Conservation (phyloP, 768 basidiomycete genomes). For the Collybia mongolica region DNA sequence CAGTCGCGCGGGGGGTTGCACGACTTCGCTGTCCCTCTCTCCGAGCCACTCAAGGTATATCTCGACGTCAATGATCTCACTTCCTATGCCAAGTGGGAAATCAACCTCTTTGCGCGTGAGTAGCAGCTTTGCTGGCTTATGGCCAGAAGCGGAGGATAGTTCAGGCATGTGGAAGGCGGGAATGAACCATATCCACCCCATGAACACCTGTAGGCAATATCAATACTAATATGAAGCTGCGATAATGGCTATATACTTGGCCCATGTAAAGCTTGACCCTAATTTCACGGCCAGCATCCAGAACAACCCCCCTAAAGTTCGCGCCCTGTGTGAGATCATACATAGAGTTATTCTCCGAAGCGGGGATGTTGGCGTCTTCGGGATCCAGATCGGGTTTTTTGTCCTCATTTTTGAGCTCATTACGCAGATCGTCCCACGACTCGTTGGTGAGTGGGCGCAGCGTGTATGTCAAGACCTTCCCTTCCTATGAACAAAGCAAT, state of each 20-base stretch:
- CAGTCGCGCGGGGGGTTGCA: constrained; percentile 1
- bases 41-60: constrained; percentile 54
- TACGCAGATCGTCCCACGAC: constrained; percentile 39
- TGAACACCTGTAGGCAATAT: constrained; percentile 48
- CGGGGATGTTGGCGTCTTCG: constrained; percentile 23
- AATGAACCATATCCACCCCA: constrained; percentile 88
- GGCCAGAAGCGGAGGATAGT: constrained; percentile 16
- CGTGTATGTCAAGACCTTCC: constrained; percentile 40
- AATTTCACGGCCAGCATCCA: constrained; percentile 68
- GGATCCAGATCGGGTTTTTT: constrained; percentile 16
- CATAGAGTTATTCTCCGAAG: constrained; percentile 43
- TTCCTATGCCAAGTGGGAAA: constrained; percentile 75
- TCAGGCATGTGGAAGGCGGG: constrained; percentile 78
- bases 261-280: constrained; percentile 73
- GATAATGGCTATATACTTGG: constrained; percentile 39
- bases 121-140: constrained; percentile 32
- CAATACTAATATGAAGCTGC: not conserved
- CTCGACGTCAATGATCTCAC: constrained; percentile 61
- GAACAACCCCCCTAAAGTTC: constrained; percentile 44
- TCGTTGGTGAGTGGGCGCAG: constrained; percentile 45
- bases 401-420: constrained; percentile 28
- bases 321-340: constrained; percentile 32
- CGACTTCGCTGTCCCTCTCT: constrained; percentile 1
- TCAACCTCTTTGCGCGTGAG: constrained; percentile 68
- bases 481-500: constrained; percentile 26